Percentiles rank a stretch among this genome's conserved stretches.
phyloP scores from a whole-genome alignment of 345 rosid species.

The Reutealis trisperma region DNA sequence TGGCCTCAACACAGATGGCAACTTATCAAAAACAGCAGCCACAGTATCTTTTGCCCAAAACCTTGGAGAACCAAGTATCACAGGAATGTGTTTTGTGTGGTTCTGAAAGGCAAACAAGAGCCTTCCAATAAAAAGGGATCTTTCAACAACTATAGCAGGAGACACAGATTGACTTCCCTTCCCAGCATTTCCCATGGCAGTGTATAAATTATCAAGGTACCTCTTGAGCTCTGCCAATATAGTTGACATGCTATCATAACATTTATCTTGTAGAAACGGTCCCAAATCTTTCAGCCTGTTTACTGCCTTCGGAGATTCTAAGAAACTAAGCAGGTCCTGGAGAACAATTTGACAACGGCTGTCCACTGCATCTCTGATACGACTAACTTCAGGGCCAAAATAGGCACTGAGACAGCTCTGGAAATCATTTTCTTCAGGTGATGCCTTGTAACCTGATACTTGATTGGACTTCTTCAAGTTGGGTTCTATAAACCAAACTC shows the following conservation, averaged over 20 bases:
- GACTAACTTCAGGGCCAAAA: conserved; percentile 88
- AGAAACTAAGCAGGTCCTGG: conserved; percentile 82
- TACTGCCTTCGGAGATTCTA: conserved; percentile 91
- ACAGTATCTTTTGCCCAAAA: conserved; percentile 75
- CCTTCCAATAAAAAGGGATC: conserved; percentile 90
- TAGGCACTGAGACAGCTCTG: conserved; percentile 77
- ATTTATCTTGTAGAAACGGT: conserved; percentile 73
- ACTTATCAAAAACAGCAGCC: conserved; percentile 62
- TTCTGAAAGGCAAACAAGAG: conserved; percentile 80
- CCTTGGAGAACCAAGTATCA: conserved; percentile 91
- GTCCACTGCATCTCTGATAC: conserved; percentile 84
- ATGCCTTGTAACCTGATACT: conserved; percentile 45
- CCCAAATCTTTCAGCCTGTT: conserved; percentile 77
- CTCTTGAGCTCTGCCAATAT: conserved; percentile 62
- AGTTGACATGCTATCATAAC: conserved; percentile 72
- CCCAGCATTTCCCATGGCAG: conserved; percentile 47
- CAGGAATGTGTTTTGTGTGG: conserved; percentile 77
- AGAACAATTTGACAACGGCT: conserved; percentile 67
- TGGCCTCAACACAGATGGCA: conserved; percentile 64
- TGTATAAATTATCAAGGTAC: conserved; percentile 62
- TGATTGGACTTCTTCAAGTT: conserved; percentile 53
- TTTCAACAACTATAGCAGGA: conserved; percentile 70
- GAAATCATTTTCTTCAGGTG: conserved; percentile 66
- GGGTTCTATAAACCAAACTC: conserved; percentile 95
- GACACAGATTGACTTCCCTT: conserved; percentile 42